Evolutionary conservation across 208 protist genomes (phyloP).

Genomic region (Acanthamoeba quina): DNA sequence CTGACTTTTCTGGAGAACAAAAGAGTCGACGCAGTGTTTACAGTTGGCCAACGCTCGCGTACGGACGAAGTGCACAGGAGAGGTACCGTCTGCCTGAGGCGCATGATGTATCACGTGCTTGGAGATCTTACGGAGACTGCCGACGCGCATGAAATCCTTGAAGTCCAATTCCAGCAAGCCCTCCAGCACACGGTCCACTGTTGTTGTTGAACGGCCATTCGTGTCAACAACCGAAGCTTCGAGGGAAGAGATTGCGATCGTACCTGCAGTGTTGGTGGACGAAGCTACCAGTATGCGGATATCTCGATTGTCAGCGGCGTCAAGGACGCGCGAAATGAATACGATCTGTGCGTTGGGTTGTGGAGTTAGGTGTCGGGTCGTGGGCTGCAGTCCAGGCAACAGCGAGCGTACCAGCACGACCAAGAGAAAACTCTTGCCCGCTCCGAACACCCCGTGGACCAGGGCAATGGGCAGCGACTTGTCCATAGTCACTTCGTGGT

Average conservation of each 20-base stretch:
- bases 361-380: no score
- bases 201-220: no score
- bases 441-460: constrained; percentile 90
- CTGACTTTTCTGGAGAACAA: constrained; percentile 27
- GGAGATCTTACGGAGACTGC: constrained; percentile 87
- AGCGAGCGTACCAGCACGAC: neutral
- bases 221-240: neutral
- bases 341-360: constrained; percentile 49
- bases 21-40: neutral
- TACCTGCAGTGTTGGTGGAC: constrained; percentile 87
- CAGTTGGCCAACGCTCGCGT: neutral
- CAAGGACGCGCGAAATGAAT: constrained; percentile 74
- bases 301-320: constrained; percentile 48
- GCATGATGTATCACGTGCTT: constrained; percentile 83
- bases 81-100: constrained; percentile 63
- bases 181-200: constrained; percentile 87
- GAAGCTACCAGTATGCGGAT: constrained; percentile 84
- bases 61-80: neutral
- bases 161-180: constrained; percentile 82
- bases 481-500: constrained; percentile 9
- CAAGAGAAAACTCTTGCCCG: constrained; percentile 86
- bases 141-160: constrained; percentile 87
- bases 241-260: neutral
- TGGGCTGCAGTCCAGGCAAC: no score
- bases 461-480: constrained; percentile 74